Percentiles rank a stretch among this genome's conserved stretches.
Conservation (phyloP, 2,329 filamentous ascomycete species). For the Pseudogymnoascus sp. region DNA sequence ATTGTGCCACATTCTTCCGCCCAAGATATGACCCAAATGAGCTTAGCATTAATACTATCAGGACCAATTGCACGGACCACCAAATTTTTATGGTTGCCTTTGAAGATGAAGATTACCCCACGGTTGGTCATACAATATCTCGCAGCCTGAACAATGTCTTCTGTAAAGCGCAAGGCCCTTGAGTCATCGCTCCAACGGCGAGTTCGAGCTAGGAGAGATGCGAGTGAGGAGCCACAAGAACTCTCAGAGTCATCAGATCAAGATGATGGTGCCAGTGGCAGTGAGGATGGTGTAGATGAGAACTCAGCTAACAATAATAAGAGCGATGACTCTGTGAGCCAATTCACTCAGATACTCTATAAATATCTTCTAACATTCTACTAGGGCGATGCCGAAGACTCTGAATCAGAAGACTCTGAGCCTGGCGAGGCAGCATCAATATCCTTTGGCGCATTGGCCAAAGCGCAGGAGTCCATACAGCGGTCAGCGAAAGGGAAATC, state of each 20-base stretch:
- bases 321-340: constrained; percentile 19
- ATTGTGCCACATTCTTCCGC: constrained; percentile 1
- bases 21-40: background rate
- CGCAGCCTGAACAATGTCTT: constrained; percentile 19
- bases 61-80: constrained; percentile 1
- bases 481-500: constrained; percentile 29
- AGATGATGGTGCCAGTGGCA: constrained; percentile 19
- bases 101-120: constrained; percentile 1
- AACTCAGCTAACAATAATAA: constrained; percentile 26
- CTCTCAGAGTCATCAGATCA: constrained; percentile 30
- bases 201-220: constrained; percentile 25
- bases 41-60: background rate
- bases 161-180: constrained; percentile 24
- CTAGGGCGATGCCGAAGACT: constrained; percentile 14
- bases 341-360: background rate
- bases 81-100: constrained; percentile 7
- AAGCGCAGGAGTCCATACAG: constrained; percentile 67
- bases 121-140: background rate
- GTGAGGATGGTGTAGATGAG: constrained; percentile 27
- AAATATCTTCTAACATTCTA: background rate
- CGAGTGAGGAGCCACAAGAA: constrained; percentile 25
- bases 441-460: constrained; percentile 84
- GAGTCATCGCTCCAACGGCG: constrained; percentile 23
- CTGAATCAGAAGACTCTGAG: constrained; percentile 7
- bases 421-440: constrained; percentile 44